Conservation (phyloP, 1,139 yeast species). For the Candida sp. region DNA sequence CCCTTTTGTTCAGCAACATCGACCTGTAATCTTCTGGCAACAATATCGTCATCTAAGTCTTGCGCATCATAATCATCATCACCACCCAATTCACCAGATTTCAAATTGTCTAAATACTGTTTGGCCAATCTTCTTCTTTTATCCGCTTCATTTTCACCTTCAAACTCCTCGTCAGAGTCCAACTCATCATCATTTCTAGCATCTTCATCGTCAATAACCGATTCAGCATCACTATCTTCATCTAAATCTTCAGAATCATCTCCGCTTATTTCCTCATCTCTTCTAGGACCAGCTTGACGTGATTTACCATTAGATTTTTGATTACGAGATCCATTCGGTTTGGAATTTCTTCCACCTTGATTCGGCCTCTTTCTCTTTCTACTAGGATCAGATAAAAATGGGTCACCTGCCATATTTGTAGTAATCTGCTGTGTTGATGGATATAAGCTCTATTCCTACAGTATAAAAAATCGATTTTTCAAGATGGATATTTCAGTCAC, state of each 20-base stretch:
- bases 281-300: slow-evolving; percentile 3
- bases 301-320: slow-evolving; percentile 10
- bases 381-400: slow-evolving; percentile 61
- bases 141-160: slow-evolving; percentile 82
- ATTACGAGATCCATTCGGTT: slow-evolving; percentile 4
- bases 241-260: slow-evolving; percentile 16
- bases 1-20: slow-evolving; percentile 94
- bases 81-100: slow-evolving; percentile 45
- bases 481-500: background rate
- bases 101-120: slow-evolving; percentile 81
- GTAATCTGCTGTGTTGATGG: background rate
- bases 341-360: slow-evolving; percentile 15
- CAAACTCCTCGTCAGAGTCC: slow-evolving; percentile 69
- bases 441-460: background rate
- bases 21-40: slow-evolving; percentile 73
- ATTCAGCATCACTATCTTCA: slow-evolving; percentile 12
- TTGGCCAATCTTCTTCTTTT: slow-evolving; percentile 93
- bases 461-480: background rate
- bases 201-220: slow-evolving; percentile 18
- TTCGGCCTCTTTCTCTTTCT: slow-evolving; percentile 45
- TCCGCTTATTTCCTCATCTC: slow-evolving; percentile 42
- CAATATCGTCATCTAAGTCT: slow-evolving; percentile 83
- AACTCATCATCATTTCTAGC: slow-evolving; percentile 34
- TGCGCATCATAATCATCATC: slow-evolving; percentile 81
- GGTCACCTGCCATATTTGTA: slow-evolving; percentile 47